Percentiles rank a stretch among this genome's conserved stretches.
Evolutionary conservation across 1,284 basidiomycete species (phyloP).

Genomic region (Leccinum fuscescens): DNA sequence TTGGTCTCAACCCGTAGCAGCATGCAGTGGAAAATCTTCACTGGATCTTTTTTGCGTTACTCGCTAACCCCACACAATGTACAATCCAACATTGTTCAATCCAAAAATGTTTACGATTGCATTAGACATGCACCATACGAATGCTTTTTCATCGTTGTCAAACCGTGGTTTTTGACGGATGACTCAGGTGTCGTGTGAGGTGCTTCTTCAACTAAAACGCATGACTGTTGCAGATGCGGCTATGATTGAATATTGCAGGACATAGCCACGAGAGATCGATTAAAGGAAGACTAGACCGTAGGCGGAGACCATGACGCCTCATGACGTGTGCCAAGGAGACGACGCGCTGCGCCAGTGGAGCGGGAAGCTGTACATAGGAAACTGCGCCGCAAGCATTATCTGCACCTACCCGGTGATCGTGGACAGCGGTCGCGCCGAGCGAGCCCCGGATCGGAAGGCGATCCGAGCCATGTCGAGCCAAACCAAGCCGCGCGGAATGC

Average conservation of each 20-base stretch:
- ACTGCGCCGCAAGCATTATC: neutral
- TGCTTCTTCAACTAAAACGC: neutral
- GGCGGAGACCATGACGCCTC: neutral
- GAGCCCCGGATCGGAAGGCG: neutral
- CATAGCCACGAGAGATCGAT: neutral
- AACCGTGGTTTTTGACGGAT: neutral
- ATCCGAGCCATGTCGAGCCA: neutral
- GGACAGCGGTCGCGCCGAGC: neutral
- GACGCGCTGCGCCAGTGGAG: neutral
- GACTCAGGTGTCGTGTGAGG: neutral
- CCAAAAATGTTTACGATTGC: slow-evolving; percentile 11
- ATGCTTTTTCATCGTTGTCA: neutral
- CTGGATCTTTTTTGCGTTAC: neutral
- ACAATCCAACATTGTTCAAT: slow-evolving; percentile 4
- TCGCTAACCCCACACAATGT: neutral
- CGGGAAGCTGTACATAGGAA: neutral
- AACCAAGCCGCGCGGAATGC: neutral
- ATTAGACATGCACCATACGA: neutral
- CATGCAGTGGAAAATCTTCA: neutral
- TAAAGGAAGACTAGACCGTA: neutral
- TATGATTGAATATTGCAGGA: neutral
- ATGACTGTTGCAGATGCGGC: neutral
- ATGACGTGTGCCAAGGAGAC: neutral
- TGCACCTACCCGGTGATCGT: neutral
- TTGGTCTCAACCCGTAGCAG: neutral